phyloP scores from a whole-genome alignment of 2,329 filamentous ascomycete genomes.

The Emericellopsis cladophorae region DNA sequence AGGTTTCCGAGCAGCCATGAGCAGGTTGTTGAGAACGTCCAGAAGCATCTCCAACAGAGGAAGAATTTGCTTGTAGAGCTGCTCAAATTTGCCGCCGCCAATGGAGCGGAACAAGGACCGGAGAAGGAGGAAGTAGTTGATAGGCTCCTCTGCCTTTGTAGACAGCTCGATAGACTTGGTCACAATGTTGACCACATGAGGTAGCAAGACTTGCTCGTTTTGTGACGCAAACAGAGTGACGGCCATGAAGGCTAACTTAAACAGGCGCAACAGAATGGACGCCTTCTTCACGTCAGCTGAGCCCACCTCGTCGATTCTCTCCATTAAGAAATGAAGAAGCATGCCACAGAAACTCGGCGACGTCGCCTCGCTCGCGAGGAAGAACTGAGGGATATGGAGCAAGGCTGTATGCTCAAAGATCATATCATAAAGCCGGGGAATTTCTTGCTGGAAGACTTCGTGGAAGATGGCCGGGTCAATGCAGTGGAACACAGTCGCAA shows the following conservation, averaged over 20 bases:
- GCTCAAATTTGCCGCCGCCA: slow-evolving; percentile 91
- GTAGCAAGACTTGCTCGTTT: slow-evolving; percentile 90
- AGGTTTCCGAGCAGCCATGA: slow-evolving; percentile 81
- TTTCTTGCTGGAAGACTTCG: slow-evolving; percentile 95
- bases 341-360: slow-evolving; percentile 97
- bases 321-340: slow-evolving; percentile 95
- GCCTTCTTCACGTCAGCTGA: slow-evolving; percentile 86
- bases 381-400: slow-evolving; percentile 93
- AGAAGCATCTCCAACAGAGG: slow-evolving; percentile 94
- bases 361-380: slow-evolving; percentile 95
- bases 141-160: slow-evolving; percentile 89
- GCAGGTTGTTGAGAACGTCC: slow-evolving; percentile 89
- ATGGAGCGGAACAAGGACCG: slow-evolving; percentile 93
- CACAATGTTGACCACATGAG: slow-evolving; percentile 93
- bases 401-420: slow-evolving; percentile 94
- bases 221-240: slow-evolving; percentile 90
- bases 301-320: slow-evolving; percentile 87
- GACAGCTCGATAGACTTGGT: slow-evolving; percentile 95
- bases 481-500: slow-evolving; percentile 96
- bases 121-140: slow-evolving; percentile 95
- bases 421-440: slow-evolving; percentile 91
- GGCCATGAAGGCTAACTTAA: slow-evolving; percentile 98
- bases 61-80: slow-evolving; percentile 95
- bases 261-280: slow-evolving; percentile 82
- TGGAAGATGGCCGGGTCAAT: slow-evolving; percentile 98